Conservation (phyloP, 1,284 basidiomycete genomes). For the Pascua sp. region DNA sequence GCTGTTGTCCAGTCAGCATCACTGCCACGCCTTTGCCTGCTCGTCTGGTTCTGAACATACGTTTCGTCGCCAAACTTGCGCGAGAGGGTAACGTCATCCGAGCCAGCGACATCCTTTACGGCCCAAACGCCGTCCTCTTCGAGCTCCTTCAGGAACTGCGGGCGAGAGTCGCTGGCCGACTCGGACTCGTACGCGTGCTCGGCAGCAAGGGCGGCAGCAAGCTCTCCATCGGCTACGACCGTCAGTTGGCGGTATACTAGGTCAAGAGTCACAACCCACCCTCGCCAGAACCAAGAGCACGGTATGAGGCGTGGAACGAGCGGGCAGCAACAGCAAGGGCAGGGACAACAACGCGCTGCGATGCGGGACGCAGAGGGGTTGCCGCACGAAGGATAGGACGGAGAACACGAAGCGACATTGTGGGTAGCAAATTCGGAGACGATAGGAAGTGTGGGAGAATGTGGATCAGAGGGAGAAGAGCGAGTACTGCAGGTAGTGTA, state of each 20-base stretch:
- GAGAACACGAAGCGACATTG: conserved; percentile 24
- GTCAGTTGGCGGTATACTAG: conserved; percentile 19
- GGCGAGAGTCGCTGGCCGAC: conserved; percentile 55
- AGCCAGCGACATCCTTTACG: conserved; percentile 68
- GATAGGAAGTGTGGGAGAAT: no score
- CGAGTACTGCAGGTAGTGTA: no score
- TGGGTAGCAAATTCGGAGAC: not conserved
- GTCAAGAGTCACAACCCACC: conserved; percentile 26
- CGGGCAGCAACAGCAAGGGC: conserved; percentile 12
- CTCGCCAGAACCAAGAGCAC: conserved; percentile 39
- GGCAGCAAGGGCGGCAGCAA: conserved; percentile 71
- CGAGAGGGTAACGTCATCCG: conserved; percentile 76
- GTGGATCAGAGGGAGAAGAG: no score
- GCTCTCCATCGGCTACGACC: conserved; percentile 62
- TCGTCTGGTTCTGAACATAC: conserved; percentile 53
- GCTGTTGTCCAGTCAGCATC: conserved; percentile 19
- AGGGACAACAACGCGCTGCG: conserved; percentile 12
- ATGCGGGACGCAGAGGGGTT: conserved; percentile 13
- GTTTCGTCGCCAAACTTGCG: conserved; percentile 88
- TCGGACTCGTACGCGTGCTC: conserved; percentile 85
- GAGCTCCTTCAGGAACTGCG: conserved; percentile 77
- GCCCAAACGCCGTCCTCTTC: conserved; percentile 73
- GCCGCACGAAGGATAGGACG: conserved; percentile 30
- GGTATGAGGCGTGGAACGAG: conserved; percentile 34
- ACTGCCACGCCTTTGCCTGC: not conserved